A percentile compares a stretch with the other conserved stretches of the same genome.
phyloP scores from a whole-genome alignment of 768 basidiomycete species.

The Tulasnella sp. region DNA sequence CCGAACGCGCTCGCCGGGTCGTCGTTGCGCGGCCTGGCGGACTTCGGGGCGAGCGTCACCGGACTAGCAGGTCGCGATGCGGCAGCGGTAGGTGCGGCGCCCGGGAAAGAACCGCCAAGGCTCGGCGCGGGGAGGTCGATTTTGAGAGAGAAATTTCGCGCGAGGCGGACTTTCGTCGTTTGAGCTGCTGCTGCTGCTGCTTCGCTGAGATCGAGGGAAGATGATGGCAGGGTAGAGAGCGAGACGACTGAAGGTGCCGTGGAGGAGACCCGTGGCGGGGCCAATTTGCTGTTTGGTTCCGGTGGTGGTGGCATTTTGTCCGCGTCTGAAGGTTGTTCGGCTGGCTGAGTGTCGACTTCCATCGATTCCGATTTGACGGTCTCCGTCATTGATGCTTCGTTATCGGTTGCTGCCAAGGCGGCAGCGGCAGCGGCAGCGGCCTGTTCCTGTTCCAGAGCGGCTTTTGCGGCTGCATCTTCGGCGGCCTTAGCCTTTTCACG shows the following conservation, averaged over 20 bases:
- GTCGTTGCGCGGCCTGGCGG: constrained; percentile 42
- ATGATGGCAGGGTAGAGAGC: constrained; percentile 66
- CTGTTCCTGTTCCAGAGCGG: constrained; percentile 17
- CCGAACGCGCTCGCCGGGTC: constrained; percentile 19
- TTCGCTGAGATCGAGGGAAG: constrained; percentile 22
- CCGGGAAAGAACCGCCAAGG: constrained; percentile 30
- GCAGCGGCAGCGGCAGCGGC: not conserved
- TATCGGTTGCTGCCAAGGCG: not conserved
- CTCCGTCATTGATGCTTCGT: not conserved
- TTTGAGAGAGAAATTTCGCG: constrained; percentile 43
- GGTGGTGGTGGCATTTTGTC: constrained; percentile 1
- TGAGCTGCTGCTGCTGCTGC: not conserved
- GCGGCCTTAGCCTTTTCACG: constrained; percentile 38
- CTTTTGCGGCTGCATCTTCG: constrained; percentile 15
- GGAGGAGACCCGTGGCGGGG: constrained; percentile 24
- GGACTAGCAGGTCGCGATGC: constrained; percentile 33
- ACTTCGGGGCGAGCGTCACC: constrained; percentile 71
- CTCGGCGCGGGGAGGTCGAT: constrained; percentile 68
- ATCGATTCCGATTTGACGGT: not conserved
- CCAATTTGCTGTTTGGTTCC: constrained; percentile 17
- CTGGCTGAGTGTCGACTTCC: not conserved
- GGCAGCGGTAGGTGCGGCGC: not conserved
- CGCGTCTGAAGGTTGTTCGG: not conserved
- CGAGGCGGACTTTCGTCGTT: not conserved
- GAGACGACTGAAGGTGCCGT: constrained; percentile 60